A percentile compares a stretch with the other conserved stretches of the same genome.
Conservation (phyloP, 768 basidiomycete species). For the Galerina sulciceps region DNA sequence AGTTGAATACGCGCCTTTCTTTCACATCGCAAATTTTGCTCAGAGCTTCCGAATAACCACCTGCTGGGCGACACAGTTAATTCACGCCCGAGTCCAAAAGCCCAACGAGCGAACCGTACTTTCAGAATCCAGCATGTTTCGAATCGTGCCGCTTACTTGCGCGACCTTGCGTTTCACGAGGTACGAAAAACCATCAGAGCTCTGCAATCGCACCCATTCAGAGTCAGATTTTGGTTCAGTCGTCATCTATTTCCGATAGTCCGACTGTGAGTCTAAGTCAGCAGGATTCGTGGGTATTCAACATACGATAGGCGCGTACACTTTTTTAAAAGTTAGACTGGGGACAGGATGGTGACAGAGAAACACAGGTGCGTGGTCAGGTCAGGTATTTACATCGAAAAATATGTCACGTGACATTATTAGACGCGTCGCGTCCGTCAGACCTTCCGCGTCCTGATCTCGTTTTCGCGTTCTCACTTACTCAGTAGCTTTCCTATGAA, state of each 20-base stretch:
- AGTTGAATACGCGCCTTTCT: slow-evolving; percentile 64
- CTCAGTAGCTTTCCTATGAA: neutral
- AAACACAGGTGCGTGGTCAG: too few relatives aligned
- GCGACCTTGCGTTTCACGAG: slow-evolving; percentile 79
- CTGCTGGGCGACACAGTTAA: slow-evolving; percentile 35
- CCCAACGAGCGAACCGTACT: slow-evolving; percentile 48
- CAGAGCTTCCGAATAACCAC: slow-evolving; percentile 75
- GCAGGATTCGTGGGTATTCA: neutral
- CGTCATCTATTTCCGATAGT: neutral
- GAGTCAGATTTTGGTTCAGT: neutral
- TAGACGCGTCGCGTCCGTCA: slow-evolving; percentile 7
- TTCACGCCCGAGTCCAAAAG: neutral
- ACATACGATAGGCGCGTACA: neutral
- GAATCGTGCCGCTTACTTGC: slow-evolving; percentile 78
- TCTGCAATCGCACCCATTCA: slow-evolving; percentile 77
- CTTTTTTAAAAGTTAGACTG: neutral
- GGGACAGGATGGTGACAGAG: neutral
- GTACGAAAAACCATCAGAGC: slow-evolving; percentile 82
- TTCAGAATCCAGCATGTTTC: slow-evolving; percentile 76
- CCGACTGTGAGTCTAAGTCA: neutral
- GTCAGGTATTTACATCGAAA: too few relatives aligned
- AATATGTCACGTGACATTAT: neutral
- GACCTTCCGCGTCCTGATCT: too few relatives aligned
- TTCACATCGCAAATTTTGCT: slow-evolving; percentile 71
- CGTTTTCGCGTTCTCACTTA: too few relatives aligned